phyloP scores from a whole-genome alignment of 208 protist species.

The Leishmania tropica region DNA sequence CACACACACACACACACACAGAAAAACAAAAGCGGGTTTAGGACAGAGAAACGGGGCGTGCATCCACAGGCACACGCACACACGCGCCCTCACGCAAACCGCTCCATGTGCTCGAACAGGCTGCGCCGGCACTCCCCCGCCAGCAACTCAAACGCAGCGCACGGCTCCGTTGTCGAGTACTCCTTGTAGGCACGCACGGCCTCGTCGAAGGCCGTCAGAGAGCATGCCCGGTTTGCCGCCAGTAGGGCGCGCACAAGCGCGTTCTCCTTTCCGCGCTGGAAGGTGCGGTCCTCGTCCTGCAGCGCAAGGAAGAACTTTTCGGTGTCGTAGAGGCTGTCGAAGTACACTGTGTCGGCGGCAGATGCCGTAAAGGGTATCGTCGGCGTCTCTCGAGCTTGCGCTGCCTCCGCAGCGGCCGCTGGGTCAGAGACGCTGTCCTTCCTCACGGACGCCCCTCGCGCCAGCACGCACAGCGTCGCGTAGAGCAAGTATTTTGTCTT shows the following conservation, averaged over 20 bases:
- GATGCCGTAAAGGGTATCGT: not conserved
- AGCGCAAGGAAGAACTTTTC: slow-evolving; percentile 63
- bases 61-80: not conserved
- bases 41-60: not conserved
- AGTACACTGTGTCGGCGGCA: slow-evolving; percentile 50
- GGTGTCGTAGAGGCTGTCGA: slow-evolving; percentile 72
- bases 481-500: slow-evolving; percentile 57
- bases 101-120: slow-evolving; percentile 76
- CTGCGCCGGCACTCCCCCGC: slow-evolving; percentile 56
- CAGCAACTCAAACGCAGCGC: slow-evolving; percentile 56
- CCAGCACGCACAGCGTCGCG: slow-evolving; percentile 62
- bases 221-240: slow-evolving; percentile 56
- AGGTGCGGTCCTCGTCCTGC: slow-evolving; percentile 66
- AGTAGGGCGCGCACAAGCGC: slow-evolving; percentile 55
- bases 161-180: slow-evolving; percentile 49
- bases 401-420: not conserved
- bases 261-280: slow-evolving; percentile 81
- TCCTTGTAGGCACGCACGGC: slow-evolving; percentile 65
- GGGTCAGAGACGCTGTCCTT: not conserved
- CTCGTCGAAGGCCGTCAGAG: slow-evolving; percentile 65
- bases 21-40: not conserved
- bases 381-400: slow-evolving; percentile 7
- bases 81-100: slow-evolving; percentile 39
- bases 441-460: slow-evolving; percentile 30
- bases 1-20: too few relatives aligned